Conservation (phyloP, 2,329 filamentous ascomycete species). For the Metarhizium sp. region DNA sequence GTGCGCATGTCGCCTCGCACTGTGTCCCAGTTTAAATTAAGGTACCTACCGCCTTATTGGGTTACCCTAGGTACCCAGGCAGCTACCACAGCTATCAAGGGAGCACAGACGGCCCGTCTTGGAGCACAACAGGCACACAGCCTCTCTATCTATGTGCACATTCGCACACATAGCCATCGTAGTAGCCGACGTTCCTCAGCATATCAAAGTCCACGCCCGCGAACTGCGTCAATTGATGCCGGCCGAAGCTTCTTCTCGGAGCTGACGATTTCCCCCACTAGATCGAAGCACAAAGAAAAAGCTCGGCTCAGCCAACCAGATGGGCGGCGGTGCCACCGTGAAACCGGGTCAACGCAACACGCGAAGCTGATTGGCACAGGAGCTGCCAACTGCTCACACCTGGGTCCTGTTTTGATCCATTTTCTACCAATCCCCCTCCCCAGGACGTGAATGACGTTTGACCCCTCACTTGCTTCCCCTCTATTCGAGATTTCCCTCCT, state of each 20-base stretch:
- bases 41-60: too few species aligned
- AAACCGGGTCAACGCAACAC: background rate
- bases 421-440: background rate
- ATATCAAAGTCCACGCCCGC: too few species aligned
- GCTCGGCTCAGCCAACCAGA: background rate
- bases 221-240: too few species aligned
- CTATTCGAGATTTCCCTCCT: conserved; percentile 1
- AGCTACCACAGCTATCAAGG: too few species aligned
- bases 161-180: too few species aligned
- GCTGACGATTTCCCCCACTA: too few species aligned
- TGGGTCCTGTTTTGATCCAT: background rate
- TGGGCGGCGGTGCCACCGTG: background rate
- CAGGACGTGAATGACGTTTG: conserved; percentile 6
- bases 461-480: conserved; percentile 6
- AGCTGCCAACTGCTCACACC: background rate
- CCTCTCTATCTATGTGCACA: background rate
- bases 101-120: too few species aligned
- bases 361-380: conserved; percentile 2
- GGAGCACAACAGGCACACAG: background rate
- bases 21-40: too few species aligned
- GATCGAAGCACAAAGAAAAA: background rate
- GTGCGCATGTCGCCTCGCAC: too few species aligned
- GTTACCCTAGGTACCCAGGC: too few species aligned
- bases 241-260: too few species aligned
- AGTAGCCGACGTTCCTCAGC: too few species aligned